Percentiles rank a stretch among this genome's conserved stretches.
phyloP scores from a whole-genome alignment of 2,329 filamentous ascomycete genomes.

The Stylonectria norvegica region DNA sequence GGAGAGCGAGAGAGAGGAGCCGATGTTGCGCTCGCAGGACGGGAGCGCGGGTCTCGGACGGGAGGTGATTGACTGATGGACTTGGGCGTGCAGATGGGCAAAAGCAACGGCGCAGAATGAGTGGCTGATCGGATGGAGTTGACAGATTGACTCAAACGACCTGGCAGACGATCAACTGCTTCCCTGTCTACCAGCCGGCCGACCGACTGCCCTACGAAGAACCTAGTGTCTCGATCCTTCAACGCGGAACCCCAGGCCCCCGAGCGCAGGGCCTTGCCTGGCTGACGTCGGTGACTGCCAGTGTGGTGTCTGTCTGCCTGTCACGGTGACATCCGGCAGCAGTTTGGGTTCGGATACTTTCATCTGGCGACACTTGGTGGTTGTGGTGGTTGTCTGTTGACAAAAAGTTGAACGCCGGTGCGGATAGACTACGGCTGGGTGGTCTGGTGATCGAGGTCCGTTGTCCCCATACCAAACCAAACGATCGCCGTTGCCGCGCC shows the following conservation, averaged over 20 bases:
- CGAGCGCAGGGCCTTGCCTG: slow-evolving; percentile 14
- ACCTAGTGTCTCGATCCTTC: slow-evolving; percentile 20
- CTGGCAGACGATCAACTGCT: slow-evolving; percentile 21
- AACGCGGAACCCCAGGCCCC: slow-evolving; percentile 16
- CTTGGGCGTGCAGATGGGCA: slow-evolving; percentile 15
- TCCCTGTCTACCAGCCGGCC: slow-evolving; percentile 10
- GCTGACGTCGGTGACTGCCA: no score
- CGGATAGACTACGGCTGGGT: slow-evolving; percentile 1
- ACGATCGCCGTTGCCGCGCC: slow-evolving; percentile 14
- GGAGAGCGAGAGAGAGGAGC: slow-evolving; percentile 3
- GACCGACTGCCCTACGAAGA: slow-evolving; percentile 14
- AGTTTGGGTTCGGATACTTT: no score
- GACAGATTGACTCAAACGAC: slow-evolving; percentile 28
- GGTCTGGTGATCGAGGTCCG: slow-evolving; percentile 10
- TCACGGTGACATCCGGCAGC: no score
- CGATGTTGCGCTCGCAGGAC: slow-evolving; percentile 5
- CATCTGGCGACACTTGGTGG: no score
- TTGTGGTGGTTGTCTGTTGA: slow-evolving; percentile 19
- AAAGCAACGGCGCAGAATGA: slow-evolving; percentile 27
- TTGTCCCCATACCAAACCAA: slow-evolving; percentile 8
- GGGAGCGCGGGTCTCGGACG: slow-evolving; percentile 9
- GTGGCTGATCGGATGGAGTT: slow-evolving; percentile 23
- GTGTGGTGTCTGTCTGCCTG: no score
- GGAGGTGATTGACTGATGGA: slow-evolving; percentile 13
- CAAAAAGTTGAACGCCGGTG: slow-evolving; percentile 21